Evolutionary conservation across 164 flowering plant species (phyloP).

Genomic region (Nymphaea thermarum): DNA sequence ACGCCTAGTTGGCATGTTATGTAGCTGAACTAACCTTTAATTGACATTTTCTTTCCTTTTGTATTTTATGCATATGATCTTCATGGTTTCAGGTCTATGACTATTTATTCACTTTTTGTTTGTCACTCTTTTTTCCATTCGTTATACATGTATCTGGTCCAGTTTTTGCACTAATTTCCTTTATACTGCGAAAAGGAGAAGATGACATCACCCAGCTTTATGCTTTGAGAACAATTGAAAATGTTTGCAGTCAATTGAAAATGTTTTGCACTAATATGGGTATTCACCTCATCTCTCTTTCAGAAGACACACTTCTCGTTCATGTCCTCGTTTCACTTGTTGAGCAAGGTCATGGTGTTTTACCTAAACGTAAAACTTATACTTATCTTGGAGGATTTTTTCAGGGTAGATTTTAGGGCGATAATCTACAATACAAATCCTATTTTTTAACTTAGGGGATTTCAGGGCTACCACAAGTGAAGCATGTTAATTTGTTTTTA

Average conservation of each 20-base stretch:
- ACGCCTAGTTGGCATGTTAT: slow-evolving; percentile 87
- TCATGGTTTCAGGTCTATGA: no score
- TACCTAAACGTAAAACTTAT: slow-evolving; percentile 8
- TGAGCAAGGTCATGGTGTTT: slow-evolving; percentile 80
- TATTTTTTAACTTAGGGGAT: no score
- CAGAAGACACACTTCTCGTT: slow-evolving; percentile 74
- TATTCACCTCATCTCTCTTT: slow-evolving; percentile 42
- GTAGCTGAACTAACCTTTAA: no score
- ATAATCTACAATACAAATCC: no score
- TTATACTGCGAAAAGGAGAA: slow-evolving; percentile 82
- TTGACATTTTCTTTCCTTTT: background rate
- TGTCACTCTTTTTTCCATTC: background rate
- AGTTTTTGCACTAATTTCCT: slow-evolving; percentile 64
- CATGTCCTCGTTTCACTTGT: slow-evolving; percentile 64
- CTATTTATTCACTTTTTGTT: background rate
- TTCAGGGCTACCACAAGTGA: no score
- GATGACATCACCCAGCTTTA: slow-evolving; percentile 93
- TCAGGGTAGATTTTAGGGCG: no score
- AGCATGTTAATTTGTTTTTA: no score
- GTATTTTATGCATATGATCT: background rate
- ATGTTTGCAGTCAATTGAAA: slow-evolving; percentile 92
- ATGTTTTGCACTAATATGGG: slow-evolving; percentile 59
- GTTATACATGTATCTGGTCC: slow-evolving; percentile 61
- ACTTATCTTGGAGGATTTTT: no score
- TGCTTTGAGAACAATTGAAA: slow-evolving; percentile 92